Conservation (phyloP, 192 early-diverging fungal species). For the Coemansia reversa region DNA sequence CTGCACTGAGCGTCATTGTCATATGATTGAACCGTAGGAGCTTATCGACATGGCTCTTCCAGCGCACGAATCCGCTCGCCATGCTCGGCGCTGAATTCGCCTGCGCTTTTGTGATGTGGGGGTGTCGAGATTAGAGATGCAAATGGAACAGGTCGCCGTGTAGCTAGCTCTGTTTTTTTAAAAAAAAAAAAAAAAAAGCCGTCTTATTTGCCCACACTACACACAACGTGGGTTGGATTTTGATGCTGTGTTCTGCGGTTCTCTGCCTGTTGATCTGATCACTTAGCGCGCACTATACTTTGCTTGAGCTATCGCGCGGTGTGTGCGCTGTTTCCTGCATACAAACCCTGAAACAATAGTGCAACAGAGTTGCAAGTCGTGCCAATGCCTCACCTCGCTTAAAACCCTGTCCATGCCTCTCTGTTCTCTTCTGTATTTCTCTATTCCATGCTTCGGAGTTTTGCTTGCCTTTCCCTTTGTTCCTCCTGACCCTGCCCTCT, state of each 20-base stretch:
- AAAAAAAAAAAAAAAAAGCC: no score
- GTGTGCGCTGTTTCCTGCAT: no score
- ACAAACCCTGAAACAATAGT: no score
- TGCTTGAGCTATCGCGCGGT: not conserved
- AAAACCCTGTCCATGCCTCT: not conserved
- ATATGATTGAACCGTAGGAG: slow-evolving; percentile 55
- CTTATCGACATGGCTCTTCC: slow-evolving; percentile 52
- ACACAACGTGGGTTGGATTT: no score
- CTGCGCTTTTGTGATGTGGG: not conserved
- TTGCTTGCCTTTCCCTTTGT: slow-evolving; percentile 1
- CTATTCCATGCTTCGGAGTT: not conserved
- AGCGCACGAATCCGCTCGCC: slow-evolving; percentile 49
- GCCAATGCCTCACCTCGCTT: not conserved
- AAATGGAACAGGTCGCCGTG: not conserved
- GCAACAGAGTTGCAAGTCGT: not conserved
- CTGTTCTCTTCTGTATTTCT: slow-evolving; percentile 4
- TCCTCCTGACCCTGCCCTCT: not conserved
- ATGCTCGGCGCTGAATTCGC: slow-evolving; percentile 26
- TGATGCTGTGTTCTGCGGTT: no score
- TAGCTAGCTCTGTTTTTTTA: not conserved
- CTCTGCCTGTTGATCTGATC: no score
- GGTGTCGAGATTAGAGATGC: not conserved
- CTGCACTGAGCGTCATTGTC: slow-evolving; percentile 51
- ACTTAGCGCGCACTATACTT: no score
- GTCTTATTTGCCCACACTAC: no score